Percentiles rank a stretch among this genome's conserved stretches.
phyloP scores from a whole-genome alignment of 1,284 basidiomycete genomes.

The Cerrena zonata region DNA sequence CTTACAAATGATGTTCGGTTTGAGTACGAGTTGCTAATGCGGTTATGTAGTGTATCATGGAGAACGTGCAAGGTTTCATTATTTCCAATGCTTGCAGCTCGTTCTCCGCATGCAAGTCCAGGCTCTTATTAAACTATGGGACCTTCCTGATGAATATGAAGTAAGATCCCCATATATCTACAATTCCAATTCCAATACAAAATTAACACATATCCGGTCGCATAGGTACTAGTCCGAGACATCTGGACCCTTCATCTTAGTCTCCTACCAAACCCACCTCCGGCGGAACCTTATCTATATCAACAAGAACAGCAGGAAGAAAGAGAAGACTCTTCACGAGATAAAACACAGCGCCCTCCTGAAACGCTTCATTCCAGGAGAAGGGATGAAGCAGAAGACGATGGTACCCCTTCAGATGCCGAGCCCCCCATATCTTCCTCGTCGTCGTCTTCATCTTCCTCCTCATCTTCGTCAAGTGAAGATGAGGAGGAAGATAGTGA shows the following conservation, averaged over 20 bases:
- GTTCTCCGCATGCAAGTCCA: conserved; percentile 71
- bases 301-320: conserved; percentile 28
- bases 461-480: conserved; percentile 16
- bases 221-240: conserved; percentile 71
- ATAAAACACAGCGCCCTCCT: too few species aligned
- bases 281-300: conserved; percentile 53
- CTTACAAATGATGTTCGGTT: too few species aligned
- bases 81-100: conserved; percentile 77
- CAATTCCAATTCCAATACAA: conserved; percentile 60
- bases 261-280: conserved; percentile 54
- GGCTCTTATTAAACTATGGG: conserved; percentile 61
- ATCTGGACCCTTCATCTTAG: conserved; percentile 75
- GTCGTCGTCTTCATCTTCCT: conserved; percentile 12
- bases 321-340: conserved; percentile 4
- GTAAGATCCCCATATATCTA: conserved; percentile 51
- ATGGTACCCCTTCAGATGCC: conserved; percentile 3
- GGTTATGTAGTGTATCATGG: conserved; percentile 73
- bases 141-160: conserved; percentile 74
- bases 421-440: conserved; percentile 11
- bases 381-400: not conserved
- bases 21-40: too few species aligned
- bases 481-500: too few species aligned
- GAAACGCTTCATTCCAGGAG: not conserved
- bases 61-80: conserved; percentile 65
- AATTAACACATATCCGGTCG: too few species aligned